Evolutionary conservation across 2,329 filamentous ascomycete genomes (phyloP).

Genomic region (Phialophora verrucosa): DNA sequence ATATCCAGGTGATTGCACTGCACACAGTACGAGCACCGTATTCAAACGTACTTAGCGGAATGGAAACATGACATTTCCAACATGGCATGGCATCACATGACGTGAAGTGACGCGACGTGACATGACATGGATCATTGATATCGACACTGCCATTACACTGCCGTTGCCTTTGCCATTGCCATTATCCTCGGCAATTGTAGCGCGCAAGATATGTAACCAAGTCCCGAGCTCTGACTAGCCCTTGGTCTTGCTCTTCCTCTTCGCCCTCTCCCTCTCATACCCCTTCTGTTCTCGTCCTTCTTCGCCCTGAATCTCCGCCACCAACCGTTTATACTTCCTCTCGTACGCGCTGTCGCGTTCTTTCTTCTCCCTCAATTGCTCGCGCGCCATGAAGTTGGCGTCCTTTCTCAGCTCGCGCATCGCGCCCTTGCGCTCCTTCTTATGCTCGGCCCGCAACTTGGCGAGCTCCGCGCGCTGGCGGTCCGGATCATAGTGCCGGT

Average conservation of each 20-base stretch:
- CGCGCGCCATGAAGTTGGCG: constrained; percentile 87
- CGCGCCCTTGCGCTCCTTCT: constrained; percentile 92
- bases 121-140: too few species aligned
- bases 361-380: constrained; percentile 91
- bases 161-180: too few species aligned
- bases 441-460: constrained; percentile 88
- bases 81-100: too few species aligned
- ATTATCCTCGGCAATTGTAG: too few species aligned
- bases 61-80: too few species aligned
- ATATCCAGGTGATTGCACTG: too few species aligned
- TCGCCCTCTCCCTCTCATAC: constrained; percentile 87
- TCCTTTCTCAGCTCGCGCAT: constrained; percentile 95
- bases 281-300: constrained; percentile 84
- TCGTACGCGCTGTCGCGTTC: constrained; percentile 92
- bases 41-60: too few species aligned
- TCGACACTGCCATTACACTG: too few species aligned
- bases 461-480: constrained; percentile 82
- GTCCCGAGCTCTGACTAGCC: constrained; percentile 36
- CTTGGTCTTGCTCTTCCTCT: constrained; percentile 67
- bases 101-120: too few species aligned
- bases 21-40: too few species aligned
- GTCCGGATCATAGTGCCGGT: constrained; percentile 96
- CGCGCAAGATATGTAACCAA: too few species aligned
- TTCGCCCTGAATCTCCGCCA: constrained; percentile 94
- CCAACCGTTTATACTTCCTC: constrained; percentile 89